Evolutionary conservation across 2,329 filamentous ascomycete species (phyloP), one percentile per base, ranked within the genome.

Genomic region (Fusarium sp.): DNA sequence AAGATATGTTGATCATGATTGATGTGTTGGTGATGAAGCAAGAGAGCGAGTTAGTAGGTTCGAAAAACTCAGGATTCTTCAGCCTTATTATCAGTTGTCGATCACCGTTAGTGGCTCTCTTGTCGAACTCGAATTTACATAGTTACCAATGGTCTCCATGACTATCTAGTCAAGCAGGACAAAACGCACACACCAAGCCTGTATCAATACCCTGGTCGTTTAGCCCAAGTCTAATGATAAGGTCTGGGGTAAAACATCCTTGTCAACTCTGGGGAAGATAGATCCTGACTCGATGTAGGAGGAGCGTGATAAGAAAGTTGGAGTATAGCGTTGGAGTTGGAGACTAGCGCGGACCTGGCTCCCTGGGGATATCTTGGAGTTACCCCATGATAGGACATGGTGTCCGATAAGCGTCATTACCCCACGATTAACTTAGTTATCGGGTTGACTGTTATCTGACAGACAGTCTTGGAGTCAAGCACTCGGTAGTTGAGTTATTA

Each of bases 321-420:
- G 61, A 64, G 61, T 16, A 49, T 56, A 63, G 59, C 34, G 49
- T 56, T 47, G 34, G 14, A 56, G 43, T 64, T 64, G 58, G 61
- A 64, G 61, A 49, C 59, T 64, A 64, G 61, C 34, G 58, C 18
- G 8, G 1, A 12, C 18, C 8, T 55, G 25, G 24, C 15, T 20
- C 3, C 29, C 34, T 34, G 49, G 18, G 25, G 5, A 62, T 54
- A 34, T 38, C 30, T 8, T 56, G 43, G 53, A 83, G 87, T 71
- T 56, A 56, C 43, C 59, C 60, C 49, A 56, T 64, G 43, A 63
- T 63, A 64, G 8, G 27, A 45, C 29, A 14, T 30, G 3, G 24
- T 18, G 15, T 14, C 10, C 14, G 55, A 60, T 62, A 60, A 43
- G 59, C 55, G 55, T 60, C 44, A 60, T 51, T 44, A 51, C 59